phyloP scores from a whole-genome alignment of 352 stramenopile genomes.

The Phytopythium helicoides region DNA sequence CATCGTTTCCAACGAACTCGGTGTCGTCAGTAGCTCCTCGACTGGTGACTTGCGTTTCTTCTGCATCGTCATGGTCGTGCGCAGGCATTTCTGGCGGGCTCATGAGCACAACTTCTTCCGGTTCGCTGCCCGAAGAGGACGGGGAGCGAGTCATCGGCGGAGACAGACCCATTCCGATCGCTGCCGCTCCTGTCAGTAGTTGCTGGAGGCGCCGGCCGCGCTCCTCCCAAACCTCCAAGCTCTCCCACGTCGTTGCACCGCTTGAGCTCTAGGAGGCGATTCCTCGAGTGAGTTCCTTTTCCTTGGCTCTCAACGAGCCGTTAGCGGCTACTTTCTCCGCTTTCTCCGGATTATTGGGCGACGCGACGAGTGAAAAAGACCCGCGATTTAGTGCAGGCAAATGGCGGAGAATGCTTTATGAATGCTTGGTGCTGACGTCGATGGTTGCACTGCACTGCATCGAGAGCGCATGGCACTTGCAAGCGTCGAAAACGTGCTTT shows the following conservation, averaged over 20 bases:
- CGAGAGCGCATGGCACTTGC: too few relatives aligned
- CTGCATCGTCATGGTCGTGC: background rate
- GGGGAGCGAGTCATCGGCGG: background rate
- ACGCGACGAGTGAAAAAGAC: too few relatives aligned
- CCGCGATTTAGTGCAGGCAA: too few relatives aligned
- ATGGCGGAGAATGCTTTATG: too few relatives aligned
- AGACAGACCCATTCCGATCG: background rate
- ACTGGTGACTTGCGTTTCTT: background rate
- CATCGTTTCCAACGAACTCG: too few relatives aligned
- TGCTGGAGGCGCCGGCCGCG: conserved; percentile 1
- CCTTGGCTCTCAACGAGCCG: too few relatives aligned
- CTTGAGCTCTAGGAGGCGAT: background rate
- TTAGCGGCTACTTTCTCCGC: too few relatives aligned
- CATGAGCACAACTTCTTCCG: conserved; percentile 2
- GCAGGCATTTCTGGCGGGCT: background rate
- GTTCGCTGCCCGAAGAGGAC: background rate
- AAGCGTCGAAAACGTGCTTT: too few relatives aligned
- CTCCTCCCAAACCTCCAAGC: background rate
- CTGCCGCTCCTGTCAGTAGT: conserved; percentile 1
- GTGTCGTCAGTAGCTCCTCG: too few relatives aligned
- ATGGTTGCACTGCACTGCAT: too few relatives aligned
- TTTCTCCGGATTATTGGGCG: too few relatives aligned
- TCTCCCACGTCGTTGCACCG: background rate
- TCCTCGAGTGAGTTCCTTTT: background rate
- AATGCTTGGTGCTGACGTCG: too few relatives aligned